These are phyloP conservation scores for Lepidium campestre DNA, from an alignment of 441 rosid species.

Conservation along the genomic window DNA sequence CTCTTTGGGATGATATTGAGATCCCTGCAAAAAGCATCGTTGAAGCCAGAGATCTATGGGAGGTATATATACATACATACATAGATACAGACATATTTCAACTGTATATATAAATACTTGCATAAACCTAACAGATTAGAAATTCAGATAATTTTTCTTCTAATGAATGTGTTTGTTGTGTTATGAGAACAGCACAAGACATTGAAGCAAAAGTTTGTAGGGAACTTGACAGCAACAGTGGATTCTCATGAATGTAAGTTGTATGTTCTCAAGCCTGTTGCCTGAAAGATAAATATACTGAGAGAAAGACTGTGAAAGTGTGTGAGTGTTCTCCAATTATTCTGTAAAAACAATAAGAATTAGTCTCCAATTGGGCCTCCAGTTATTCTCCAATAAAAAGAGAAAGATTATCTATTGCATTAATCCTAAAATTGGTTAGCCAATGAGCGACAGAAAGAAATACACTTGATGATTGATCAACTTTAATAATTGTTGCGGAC, in stretches of 20 bases:
- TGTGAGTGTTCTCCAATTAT: not conserved
- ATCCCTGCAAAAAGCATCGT: constrained; percentile 41
- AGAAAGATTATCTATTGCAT: not conserved
- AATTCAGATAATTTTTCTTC: not conserved
- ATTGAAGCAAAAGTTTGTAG: constrained; percentile 35
- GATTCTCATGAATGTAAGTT: constrained; percentile 50
- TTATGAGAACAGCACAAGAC: constrained; percentile 57
- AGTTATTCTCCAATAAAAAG: constrained; percentile 6
- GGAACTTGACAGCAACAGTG: constrained; percentile 48
- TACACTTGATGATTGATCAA: not conserved
- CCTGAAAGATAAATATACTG: constrained; percentile 13
- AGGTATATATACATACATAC: constrained; percentile 34
- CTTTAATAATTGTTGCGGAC: not conserved
- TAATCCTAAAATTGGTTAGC: not conserved
- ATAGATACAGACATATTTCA: not conserved
- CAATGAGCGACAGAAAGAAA: not conserved
- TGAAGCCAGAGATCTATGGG: constrained; percentile 70
- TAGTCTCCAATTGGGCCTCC: not conserved
- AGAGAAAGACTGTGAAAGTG: not conserved
- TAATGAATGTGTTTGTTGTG: constrained; percentile 21
- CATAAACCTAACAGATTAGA: not conserved
- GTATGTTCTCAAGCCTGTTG: constrained; percentile 63
- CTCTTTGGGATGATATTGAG: constrained; percentile 61
- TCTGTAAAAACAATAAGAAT: constrained; percentile 16
- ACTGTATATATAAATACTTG: not conserved